Evolutionary conservation across 2,329 filamentous ascomycete species (phyloP).

Genomic region (Aspergillus phoenicis): DNA sequence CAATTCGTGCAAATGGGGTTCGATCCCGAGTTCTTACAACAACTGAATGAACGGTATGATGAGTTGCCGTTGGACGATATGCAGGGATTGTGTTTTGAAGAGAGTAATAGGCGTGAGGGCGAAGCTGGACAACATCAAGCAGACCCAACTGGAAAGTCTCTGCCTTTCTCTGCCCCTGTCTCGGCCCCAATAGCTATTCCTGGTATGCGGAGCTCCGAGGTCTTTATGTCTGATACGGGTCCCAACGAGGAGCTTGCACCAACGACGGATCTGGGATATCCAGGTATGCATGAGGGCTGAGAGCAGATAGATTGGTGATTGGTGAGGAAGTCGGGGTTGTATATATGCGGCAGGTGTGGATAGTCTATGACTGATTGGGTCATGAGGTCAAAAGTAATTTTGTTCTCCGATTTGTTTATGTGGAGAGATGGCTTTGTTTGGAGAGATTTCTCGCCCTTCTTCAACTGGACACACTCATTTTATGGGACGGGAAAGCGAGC

Average conservation of each 20-base stretch:
- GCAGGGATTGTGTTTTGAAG: slow-evolving; percentile 30
- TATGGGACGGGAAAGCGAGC: not conserved
- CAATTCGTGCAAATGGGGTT: slow-evolving; percentile 43
- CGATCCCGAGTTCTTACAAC: slow-evolving; percentile 42
- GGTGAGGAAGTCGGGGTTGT: not conserved
- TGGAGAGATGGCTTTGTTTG: not conserved
- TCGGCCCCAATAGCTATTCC: slow-evolving; percentile 26
- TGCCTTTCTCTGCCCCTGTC: slow-evolving; percentile 8
- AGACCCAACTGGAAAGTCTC: slow-evolving; percentile 4
- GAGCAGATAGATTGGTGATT: not conserved
- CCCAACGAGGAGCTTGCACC: slow-evolving; percentile 1
- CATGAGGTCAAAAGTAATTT: not conserved
- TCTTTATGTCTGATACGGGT: slow-evolving; percentile 16
- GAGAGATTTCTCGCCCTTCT: not conserved
- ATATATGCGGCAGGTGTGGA: not conserved
- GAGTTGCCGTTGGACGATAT: slow-evolving; percentile 36
- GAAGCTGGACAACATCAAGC: slow-evolving; percentile 11
- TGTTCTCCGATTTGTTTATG: not conserved
- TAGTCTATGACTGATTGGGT: not conserved
- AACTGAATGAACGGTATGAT: slow-evolving; percentile 38
- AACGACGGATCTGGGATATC: not conserved
- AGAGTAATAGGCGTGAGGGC: slow-evolving; percentile 14
- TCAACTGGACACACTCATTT: not conserved
- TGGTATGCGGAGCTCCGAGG: slow-evolving; percentile 20
- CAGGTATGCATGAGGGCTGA: slow-evolving; percentile 7